A percentile compares a stretch with the other conserved stretches of the same genome.
Evolutionary conservation across 768 basidiomycete species (phyloP).

Genomic region (Krasilnikovozyma curviuscula): DNA sequence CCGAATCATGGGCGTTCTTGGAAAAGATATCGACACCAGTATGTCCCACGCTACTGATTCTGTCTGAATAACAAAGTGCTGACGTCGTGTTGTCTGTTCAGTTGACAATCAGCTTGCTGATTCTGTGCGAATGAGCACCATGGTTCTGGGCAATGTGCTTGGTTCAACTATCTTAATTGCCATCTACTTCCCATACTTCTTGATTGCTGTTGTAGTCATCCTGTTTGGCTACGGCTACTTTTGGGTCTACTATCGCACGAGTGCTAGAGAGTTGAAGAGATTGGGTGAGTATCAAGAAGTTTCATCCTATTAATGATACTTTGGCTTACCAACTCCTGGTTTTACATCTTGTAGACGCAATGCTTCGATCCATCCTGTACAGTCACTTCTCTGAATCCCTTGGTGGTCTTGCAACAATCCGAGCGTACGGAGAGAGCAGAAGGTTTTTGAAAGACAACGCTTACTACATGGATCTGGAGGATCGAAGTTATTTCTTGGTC

Average conservation of each 20-base stretch:
- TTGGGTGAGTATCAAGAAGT: too few species aligned
- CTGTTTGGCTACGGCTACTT: constrained; percentile 18
- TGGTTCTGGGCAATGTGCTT: constrained; percentile 43
- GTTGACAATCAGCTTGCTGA: constrained; percentile 28
- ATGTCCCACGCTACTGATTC: constrained; percentile 25
- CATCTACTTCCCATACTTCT: constrained; percentile 57
- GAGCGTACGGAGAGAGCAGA: constrained; percentile 56
- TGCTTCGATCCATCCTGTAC: constrained; percentile 51
- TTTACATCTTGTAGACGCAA: constrained; percentile 42
- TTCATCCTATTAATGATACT: too few species aligned
- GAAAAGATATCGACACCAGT: constrained; percentile 25
- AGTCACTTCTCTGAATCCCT: constrained; percentile 84
- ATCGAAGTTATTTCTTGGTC: constrained; percentile 29
- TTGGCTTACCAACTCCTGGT: background rate
- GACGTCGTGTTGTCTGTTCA: constrained; percentile 6
- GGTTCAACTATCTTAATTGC: constrained; percentile 45
- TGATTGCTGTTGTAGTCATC: constrained; percentile 49
- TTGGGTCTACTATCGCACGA: constrained; percentile 52
- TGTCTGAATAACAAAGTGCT: constrained; percentile 18
- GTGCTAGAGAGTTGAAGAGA: constrained; percentile 64
- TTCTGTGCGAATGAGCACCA: constrained; percentile 50
- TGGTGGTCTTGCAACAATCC: constrained; percentile 44
- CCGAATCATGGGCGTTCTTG: constrained; percentile 24
- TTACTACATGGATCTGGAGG: constrained; percentile 53
- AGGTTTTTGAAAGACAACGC: constrained; percentile 61